A percentile compares a stretch with the other conserved stretches of the same genome.
Evolutionary conservation across 306 rosid species (phyloP).

Genomic region (Sesbania bispinosa): DNA sequence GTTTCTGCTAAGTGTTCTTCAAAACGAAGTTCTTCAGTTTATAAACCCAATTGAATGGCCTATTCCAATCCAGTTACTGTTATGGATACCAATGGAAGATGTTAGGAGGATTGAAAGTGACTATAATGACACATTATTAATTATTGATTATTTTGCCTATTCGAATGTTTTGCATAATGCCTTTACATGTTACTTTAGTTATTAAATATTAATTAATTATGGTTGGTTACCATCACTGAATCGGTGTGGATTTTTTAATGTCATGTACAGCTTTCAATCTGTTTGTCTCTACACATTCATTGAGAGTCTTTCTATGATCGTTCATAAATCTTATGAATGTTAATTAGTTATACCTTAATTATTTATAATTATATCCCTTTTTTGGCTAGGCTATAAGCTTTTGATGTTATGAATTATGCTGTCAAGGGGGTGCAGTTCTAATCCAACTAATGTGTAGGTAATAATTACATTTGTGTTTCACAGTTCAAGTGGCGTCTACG

Average conservation of each 20-base stretch:
- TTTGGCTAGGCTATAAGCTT: neutral
- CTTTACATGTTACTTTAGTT: neutral
- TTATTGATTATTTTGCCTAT: slow-evolving; percentile 4
- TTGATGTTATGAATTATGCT: slow-evolving; percentile 2
- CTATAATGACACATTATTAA: neutral
- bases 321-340: neutral
- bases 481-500: slow-evolving; percentile 83
- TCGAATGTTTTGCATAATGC: neutral
- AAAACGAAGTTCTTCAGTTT: neutral
- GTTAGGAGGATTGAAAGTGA: neutral
- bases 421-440: neutral
- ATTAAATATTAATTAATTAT: neutral
- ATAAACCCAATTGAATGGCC: no score
- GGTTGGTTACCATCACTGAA: neutral
- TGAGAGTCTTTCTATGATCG: neutral
- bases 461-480: slow-evolving; percentile 2
- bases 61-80: neutral
- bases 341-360: neutral
- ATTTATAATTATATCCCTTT: neutral
- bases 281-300: neutral
- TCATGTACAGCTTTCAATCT: neutral
- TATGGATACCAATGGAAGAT: neutral
- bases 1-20: neutral
- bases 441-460: slow-evolving; percentile 14
- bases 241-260: neutral